Percentiles rank a stretch among this genome's conserved stretches.
Conservation (phyloP, 108 stramenopile species). For the Cyclotella choctawhatcheeana region DNA sequence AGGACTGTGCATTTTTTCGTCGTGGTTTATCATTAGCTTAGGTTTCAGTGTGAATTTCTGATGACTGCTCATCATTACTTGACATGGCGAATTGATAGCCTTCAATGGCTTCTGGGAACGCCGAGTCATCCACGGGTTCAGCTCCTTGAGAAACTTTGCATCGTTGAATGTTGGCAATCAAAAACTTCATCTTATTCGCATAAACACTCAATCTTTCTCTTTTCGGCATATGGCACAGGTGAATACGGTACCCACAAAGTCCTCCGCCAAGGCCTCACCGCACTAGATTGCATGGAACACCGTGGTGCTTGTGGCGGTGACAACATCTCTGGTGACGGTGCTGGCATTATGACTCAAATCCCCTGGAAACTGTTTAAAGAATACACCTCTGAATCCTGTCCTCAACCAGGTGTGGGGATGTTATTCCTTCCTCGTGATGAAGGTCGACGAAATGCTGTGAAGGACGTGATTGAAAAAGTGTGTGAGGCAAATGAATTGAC, state of each 20-base stretch:
- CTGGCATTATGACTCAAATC: constrained; percentile 95
- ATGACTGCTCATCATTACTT: too few relatives aligned
- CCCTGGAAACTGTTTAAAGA: constrained; percentile 91
- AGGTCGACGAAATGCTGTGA: constrained; percentile 66
- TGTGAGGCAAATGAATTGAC: constrained; percentile 84
- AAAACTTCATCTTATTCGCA: background rate
- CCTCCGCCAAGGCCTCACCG: constrained; percentile 73
- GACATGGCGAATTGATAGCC: too few relatives aligned
- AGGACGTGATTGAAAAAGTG: constrained; percentile 82
- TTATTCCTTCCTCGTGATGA: constrained; percentile 91
- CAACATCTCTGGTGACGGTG: constrained; percentile 91
- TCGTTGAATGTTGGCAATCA: background rate
- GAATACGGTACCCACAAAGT: constrained; percentile 83
- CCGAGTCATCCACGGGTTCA: too few relatives aligned
- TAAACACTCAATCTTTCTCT: background rate
- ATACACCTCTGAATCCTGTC: constrained; percentile 66
- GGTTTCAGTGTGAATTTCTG: too few relatives aligned
- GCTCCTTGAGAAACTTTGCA: too few relatives aligned
- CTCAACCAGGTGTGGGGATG: constrained; percentile 91
- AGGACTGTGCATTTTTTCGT: too few relatives aligned
- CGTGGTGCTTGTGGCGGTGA: constrained; percentile 90
- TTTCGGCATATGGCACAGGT: constrained; percentile 28
- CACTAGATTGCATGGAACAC: constrained; percentile 88
- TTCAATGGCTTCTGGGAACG: too few relatives aligned
- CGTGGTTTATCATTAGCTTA: too few relatives aligned